These are phyloP conservation scores for Mycena chlorophos DNA, from an alignment of 768 basidiomycete genomes.

Conservation along the genomic window DNA sequence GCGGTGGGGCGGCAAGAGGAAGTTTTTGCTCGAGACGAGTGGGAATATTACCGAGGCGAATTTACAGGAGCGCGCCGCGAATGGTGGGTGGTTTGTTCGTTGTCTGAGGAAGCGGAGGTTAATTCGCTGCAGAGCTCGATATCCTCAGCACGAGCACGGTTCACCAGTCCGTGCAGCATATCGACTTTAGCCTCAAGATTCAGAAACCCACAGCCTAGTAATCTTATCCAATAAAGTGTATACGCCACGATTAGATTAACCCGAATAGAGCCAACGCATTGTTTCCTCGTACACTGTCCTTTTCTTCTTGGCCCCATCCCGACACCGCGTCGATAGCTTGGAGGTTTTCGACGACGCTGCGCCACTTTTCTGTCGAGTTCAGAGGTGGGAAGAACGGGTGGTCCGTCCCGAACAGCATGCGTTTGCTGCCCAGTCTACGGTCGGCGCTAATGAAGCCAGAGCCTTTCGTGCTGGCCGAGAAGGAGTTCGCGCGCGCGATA, in stretches of 20 bases:
- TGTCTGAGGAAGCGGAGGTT: background rate
- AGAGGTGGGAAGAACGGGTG: slow-evolving; percentile 92
- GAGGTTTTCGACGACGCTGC: slow-evolving; percentile 82
- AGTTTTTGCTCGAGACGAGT: slow-evolving; percentile 90
- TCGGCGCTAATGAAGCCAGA: slow-evolving; percentile 25
- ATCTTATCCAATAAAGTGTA: background rate
- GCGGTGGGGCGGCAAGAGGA: slow-evolving; percentile 77
- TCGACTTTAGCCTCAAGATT: slow-evolving; percentile 97
- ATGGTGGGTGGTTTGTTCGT: slow-evolving; percentile 53
- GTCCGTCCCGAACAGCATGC: slow-evolving; percentile 83
- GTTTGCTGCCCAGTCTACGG: slow-evolving; percentile 51
- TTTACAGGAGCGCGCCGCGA: slow-evolving; percentile 74
- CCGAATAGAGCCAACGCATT: slow-evolving; percentile 77
- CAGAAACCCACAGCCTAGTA: slow-evolving; percentile 54
- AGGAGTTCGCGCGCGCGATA: slow-evolving; percentile 59
- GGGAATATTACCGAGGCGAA: slow-evolving; percentile 93
- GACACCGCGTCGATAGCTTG: slow-evolving; percentile 71
- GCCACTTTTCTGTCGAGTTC: slow-evolving; percentile 67
- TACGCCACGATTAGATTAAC: slow-evolving; percentile 37
- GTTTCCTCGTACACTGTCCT: slow-evolving; percentile 62
- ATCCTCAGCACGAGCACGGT: slow-evolving; percentile 89
- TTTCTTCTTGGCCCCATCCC: slow-evolving; percentile 61
- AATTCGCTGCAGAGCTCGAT: slow-evolving; percentile 73
- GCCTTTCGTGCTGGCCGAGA: slow-evolving; percentile 31
- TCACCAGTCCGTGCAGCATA: slow-evolving; percentile 89